A percentile compares a stretch with the other conserved stretches of the same genome.
These are phyloP conservation scores for Metschnikowia peoriensis DNA, from an alignment of 805 yeast genomes.

Conservation along the genomic window DNA sequence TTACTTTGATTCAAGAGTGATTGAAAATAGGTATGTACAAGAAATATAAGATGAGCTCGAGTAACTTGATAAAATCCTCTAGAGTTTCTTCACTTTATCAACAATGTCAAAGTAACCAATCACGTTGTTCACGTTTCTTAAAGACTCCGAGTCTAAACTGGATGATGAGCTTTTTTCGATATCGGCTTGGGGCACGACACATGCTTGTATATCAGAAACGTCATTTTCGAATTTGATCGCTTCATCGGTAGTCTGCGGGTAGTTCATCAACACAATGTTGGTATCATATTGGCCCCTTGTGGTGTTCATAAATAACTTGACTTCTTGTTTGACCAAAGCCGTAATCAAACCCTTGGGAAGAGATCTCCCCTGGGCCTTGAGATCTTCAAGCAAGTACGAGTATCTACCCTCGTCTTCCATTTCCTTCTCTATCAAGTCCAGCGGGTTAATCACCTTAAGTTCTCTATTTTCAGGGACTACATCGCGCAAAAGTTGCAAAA, in stretches of 20 bases:
- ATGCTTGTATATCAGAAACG: constrained; percentile 47
- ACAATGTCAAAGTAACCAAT: constrained; percentile 68
- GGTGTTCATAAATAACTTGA: constrained; percentile 34
- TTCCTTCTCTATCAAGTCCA: constrained; percentile 46
- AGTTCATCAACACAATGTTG: constrained; percentile 51
- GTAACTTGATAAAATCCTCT: neutral
- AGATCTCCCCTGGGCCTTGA: constrained; percentile 25
- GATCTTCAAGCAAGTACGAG: constrained; percentile 51
- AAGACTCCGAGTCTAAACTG: constrained; percentile 19
- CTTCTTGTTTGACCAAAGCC: constrained; percentile 44
- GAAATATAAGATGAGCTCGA: no score
- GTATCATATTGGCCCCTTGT: constrained; percentile 41
- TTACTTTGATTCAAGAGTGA: no score
- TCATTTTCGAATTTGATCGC: constrained; percentile 75
- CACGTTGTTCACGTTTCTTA: constrained; percentile 43
- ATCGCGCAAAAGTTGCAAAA: constrained; percentile 14
- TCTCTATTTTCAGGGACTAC: constrained; percentile 18
- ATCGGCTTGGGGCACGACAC: constrained; percentile 36
- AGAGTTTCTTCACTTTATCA: constrained; percentile 36
- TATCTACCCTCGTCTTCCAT: constrained; percentile 46
- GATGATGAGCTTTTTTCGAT: constrained; percentile 21
- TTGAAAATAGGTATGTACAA: no score
- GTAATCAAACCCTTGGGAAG: constrained; percentile 49
- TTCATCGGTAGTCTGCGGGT: constrained; percentile 62
- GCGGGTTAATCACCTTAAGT: constrained; percentile 50